Base-by-base conservation (phyloP, 257 asterid genomes). In the Leonotis leonurus region DNA sequence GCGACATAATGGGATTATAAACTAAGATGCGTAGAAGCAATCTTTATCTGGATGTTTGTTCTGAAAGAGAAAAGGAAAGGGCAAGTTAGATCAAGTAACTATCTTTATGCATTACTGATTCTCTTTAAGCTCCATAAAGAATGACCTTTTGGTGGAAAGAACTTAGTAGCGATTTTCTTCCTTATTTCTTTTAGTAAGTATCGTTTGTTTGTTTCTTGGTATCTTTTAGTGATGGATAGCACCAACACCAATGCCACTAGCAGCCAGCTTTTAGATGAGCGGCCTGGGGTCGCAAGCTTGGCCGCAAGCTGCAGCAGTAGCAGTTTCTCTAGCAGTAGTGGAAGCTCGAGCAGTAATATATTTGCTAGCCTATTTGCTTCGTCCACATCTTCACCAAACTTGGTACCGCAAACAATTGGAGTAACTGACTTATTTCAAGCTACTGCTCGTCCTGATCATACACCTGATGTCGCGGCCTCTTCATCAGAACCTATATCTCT, bases 321-420 rank as follows among this genome's bases (percentile, higher is more conserved):
- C 10, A 77, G 77, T 60, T 63, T 70, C 65, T 77, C 90, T 5
- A 70, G 82, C 75, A 82, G 78, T 67, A 81, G 70, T 17, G 92
- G 87, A 44, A 83, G 84, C 75, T 73, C 83, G 2, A 80, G 75
- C 39, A 80, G 87, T 57, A 80, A 73, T 35, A 80, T 78, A 24
- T 86, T 86, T 33, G 82, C 95, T 62, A 83, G 85, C 73, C 64
- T 86, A 64, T 84, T 89, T 64, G 88, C 93, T 56, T 77, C 95
- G 16, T 79, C 96, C 35, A 78, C 84, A 33, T 50, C 80, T 43
- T 73, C 96, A 3, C 77, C 69, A 77, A 80, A 60, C 70, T 62
- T 76, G 20, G 85, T 71, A 37, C 70, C 92, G 39, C 84, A 85
- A 69, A 25, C n/a, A n/a, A n/a, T n/a, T n/a, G n/a, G n/a, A n/a